Evolutionary conservation across 2,329 filamentous ascomycete species (phyloP), one percentile per base, ranked within the genome.

Genomic region (Aureobasidium sp.): DNA sequence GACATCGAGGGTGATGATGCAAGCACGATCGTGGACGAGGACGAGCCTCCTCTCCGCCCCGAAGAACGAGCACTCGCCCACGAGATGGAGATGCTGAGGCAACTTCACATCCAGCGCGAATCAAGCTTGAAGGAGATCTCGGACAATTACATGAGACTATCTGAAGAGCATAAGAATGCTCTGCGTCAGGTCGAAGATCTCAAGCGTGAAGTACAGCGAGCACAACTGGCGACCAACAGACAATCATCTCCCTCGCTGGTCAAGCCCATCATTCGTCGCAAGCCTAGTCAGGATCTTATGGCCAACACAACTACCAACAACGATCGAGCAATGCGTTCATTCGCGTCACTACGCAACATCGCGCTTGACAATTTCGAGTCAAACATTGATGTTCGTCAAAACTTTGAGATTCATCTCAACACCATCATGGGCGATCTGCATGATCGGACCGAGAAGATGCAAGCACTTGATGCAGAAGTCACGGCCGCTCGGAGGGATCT

Each of bases 401-500:
- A 86, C 71, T 97, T 97, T 69, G 94, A 97, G 72, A 79, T 94
- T 52, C 95, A 96, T 71, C 79, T 99, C 45, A 94, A 94, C 70
- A 84, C 90, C 1, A 91, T 93, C 63, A 93, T 97, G 87, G 90
- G 94, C 68, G 94, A 99, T 72, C 80, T 99, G 37, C 89, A 96
- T 66, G 82, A 82, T 11, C 86, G 92, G 45, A 92, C 92, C 42
- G 92, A 97, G 73, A 87, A 92, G 31, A 92, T 97, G 59, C 90
- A 95, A 70, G 87, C 92, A 69, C 80, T 99, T 15, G 94, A 99
- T 74, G 86, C 86, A 6, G 93, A 96, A 68, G 84, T 97, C 62
- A 80, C 86, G 29, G 87, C 85, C 4, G 85, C 91, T 25, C 94
- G 90, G 79, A 96, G 91, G 78, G 94, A 99, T 74, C 96, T 97